A percentile compares a stretch with the other conserved stretches of the same genome.
Evolutionary conservation across 805 yeast species (phyloP).

Genomic region (Metschnikowia baotianmanensis): DNA sequence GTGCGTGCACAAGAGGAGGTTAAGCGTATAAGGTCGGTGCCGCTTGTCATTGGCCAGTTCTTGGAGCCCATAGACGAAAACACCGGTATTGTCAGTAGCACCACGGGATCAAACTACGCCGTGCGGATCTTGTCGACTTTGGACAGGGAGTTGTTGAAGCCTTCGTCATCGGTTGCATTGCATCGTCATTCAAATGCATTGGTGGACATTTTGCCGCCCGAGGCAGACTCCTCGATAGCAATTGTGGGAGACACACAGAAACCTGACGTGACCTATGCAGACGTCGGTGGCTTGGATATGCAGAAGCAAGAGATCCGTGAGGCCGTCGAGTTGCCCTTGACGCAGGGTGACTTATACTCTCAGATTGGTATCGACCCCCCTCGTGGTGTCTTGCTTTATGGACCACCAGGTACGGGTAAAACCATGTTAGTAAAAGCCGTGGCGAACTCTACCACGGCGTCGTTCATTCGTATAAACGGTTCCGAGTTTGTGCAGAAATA

Average conservation of each 20-base stretch:
- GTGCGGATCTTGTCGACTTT: constrained; percentile 92
- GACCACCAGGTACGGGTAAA: constrained; percentile 99
- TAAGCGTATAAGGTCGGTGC: constrained; percentile 94
- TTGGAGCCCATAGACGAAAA: constrained; percentile 95
- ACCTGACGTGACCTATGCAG: constrained; percentile 91
- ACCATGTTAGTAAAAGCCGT: constrained; percentile 99
- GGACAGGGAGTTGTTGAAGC: constrained; percentile 90
- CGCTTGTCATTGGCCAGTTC: constrained; percentile 96
- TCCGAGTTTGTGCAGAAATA: constrained; percentile 98
- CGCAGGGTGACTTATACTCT: constrained; percentile 92
- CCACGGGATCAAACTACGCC: constrained; percentile 96
- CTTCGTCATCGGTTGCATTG: constrained; percentile 92
- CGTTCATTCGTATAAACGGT: constrained; percentile 95
- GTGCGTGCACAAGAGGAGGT: constrained; percentile 98
- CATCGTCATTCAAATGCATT: constrained; percentile 98
- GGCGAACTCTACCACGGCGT: constrained; percentile 93
- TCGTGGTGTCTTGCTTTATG: constrained; percentile 93
- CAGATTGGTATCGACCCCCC: constrained; percentile 99
- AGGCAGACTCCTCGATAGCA: constrained; percentile 94
- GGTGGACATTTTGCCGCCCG: constrained; percentile 97
- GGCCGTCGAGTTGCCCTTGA: constrained; percentile 94
- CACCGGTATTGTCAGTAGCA: constrained; percentile 94
- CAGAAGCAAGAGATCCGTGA: constrained; percentile 98
- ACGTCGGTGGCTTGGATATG: constrained; percentile 98
- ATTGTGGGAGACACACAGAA: constrained; percentile 93